A percentile compares a stretch with the other conserved stretches of the same genome.
Evolutionary conservation across 305 asterid genomes (phyloP).

Genomic region (Striga hermonthica): DNA sequence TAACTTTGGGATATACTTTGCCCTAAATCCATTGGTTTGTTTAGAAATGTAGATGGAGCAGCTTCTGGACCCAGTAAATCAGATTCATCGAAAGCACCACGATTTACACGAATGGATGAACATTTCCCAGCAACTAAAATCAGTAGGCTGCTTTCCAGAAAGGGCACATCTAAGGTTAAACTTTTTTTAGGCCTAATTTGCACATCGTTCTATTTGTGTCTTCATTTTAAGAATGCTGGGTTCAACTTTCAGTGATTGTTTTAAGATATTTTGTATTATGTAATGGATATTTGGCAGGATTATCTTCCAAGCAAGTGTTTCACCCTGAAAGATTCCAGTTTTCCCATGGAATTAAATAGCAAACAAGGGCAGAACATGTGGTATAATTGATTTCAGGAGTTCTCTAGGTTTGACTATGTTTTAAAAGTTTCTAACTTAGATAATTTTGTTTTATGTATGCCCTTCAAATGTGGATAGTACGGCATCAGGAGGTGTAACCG

Average conservation of each 20-base stretch:
- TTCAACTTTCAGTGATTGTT: constrained; percentile 7
- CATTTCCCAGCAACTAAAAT: constrained; percentile 68
- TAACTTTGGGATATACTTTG: constrained; percentile 10
- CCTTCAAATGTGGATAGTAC: constrained; percentile 42
- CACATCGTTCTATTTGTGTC: constrained; percentile 13
- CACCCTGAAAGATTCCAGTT: constrained; percentile 36
- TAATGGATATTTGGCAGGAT: constrained; percentile 47
- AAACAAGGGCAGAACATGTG: constrained; percentile 39
- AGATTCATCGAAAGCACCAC: constrained; percentile 53
- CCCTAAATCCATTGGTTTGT: constrained; percentile 27
- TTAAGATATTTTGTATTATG: constrained; percentile 16
- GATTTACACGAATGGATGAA: constrained; percentile 62
- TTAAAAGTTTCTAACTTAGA: constrained; percentile 26
- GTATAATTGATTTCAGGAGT: constrained; percentile 39
- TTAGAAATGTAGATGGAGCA: constrained; percentile 51
- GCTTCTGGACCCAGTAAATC: constrained; percentile 46
- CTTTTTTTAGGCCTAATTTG: constrained; percentile 17
- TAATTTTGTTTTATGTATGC: constrained; percentile 28
- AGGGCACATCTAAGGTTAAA: constrained; percentile 59
- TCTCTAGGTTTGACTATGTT: constrained; percentile 13
- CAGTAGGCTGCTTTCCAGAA: constrained; percentile 53
- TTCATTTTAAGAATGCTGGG: constrained; percentile 1
- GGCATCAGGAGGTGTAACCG: constrained; percentile 44
- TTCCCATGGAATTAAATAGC: constrained; percentile 35
- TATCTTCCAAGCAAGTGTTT: constrained; percentile 33